Conservation (phyloP, 352 stramenopile genomes). For the Saprolegnia parasitica region DNA sequence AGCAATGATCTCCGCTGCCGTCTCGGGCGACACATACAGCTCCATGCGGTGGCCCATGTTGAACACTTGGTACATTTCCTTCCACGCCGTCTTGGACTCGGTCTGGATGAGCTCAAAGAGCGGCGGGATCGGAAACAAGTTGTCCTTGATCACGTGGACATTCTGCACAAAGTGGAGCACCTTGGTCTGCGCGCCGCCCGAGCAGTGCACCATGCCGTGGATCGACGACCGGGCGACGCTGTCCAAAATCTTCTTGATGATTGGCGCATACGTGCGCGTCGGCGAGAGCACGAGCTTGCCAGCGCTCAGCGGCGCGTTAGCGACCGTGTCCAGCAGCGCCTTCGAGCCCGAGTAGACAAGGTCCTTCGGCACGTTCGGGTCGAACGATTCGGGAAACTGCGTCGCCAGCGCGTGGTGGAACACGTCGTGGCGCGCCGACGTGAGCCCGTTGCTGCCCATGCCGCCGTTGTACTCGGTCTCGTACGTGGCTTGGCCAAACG, state of each 20-base stretch:
- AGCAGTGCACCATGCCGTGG: conserved; percentile 37
- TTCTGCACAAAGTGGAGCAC: conserved; percentile 35
- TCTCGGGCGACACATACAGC: conserved; percentile 32
- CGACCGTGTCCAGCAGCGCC: conserved; percentile 29
- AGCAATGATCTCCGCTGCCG: conserved; percentile 31
- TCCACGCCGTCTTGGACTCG: conserved; percentile 32
- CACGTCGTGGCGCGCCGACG: conserved; percentile 36
- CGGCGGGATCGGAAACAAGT: conserved; percentile 34
- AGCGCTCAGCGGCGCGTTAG: conserved; percentile 28
- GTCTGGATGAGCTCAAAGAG: conserved; percentile 36
- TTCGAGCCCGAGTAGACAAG: conserved; percentile 38
- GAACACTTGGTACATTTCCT: conserved; percentile 42
- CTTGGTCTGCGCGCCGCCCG: conserved; percentile 39
- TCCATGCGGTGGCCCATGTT: conserved; percentile 44
- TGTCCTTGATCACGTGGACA: conserved; percentile 38
- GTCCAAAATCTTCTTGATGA: conserved; percentile 35
- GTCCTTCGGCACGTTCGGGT: conserved; percentile 30
- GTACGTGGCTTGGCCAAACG: conserved; percentile 38
- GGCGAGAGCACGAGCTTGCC: conserved; percentile 40
- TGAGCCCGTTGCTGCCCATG: conserved; percentile 41
- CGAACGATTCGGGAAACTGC: conserved; percentile 37
- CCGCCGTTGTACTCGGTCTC: conserved; percentile 40
- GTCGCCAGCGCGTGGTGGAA: conserved; percentile 33
- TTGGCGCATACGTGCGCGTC: conserved; percentile 38
- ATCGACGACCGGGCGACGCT: conserved; percentile 28